These are phyloP conservation scores for Mycena capillaripes DNA, from an alignment of 768 basidiomycete species.

Conservation along the genomic window DNA sequence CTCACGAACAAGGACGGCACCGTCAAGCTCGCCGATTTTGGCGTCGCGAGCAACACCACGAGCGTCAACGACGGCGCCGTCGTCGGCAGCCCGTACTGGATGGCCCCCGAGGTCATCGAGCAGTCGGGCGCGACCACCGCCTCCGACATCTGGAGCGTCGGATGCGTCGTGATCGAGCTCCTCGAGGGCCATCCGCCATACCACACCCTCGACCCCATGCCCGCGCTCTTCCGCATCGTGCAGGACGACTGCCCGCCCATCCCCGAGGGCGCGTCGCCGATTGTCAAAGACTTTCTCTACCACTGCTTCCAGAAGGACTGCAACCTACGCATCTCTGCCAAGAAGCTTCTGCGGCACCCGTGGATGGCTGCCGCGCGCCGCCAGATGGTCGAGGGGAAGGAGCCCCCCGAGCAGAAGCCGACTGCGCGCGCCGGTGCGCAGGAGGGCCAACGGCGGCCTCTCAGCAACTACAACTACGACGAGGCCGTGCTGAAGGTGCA, in stretches of 20 bases:
- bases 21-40: conserved; percentile 99
- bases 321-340: conserved; percentile 93
- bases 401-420: conserved; percentile 47
- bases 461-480: conserved; percentile 90
- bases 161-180: conserved; percentile 98
- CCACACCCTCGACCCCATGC: conserved; percentile 97
- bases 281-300: conserved; percentile 96
- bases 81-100: conserved; percentile 99
- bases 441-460: conserved; percentile 53
- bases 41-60: conserved; percentile 88
- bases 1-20: conserved; percentile 98
- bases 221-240: conserved; percentile 97
- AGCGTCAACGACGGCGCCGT: conserved; percentile 90
- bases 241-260: conserved; percentile 98
- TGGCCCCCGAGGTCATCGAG: conserved; percentile 99
- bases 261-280: conserved; percentile 94
- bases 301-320: conserved; percentile 99
- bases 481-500: conserved; percentile 96
- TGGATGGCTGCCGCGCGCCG: conserved; percentile 94
- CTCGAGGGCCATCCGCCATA: conserved; percentile 94
- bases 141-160: conserved; percentile 98
- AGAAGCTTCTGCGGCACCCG: conserved; percentile 92
- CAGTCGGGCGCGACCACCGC: conserved; percentile 97
- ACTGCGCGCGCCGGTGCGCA: conserved; percentile 49
- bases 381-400: conserved; percentile 68